A percentile compares a stretch with the other conserved stretches of the same genome.
Evolutionary conservation across 1,139 yeast genomes (phyloP).

Genomic region (Scheffersomyces quercinus): DNA sequence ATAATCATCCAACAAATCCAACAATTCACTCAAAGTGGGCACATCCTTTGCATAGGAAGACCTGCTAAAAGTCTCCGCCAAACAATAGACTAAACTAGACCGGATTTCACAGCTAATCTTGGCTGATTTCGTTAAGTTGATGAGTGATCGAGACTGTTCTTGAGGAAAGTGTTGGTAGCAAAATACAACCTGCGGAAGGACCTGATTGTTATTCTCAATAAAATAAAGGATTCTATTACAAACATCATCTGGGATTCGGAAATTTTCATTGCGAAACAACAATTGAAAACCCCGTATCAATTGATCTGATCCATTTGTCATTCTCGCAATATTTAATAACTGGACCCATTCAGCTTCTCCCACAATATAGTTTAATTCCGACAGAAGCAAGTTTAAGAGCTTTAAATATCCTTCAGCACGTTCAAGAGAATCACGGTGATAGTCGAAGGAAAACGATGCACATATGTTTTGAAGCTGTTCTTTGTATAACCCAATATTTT

Average conservation of each 20-base stretch:
- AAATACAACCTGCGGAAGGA: slow-evolving; percentile 36
- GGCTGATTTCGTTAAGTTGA: slow-evolving; percentile 17
- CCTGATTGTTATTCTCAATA: slow-evolving; percentile 28
- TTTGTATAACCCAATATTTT: slow-evolving; percentile 1
- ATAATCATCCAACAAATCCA: slow-evolving; percentile 56
- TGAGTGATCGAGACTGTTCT: slow-evolving; percentile 12
- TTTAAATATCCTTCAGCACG: slow-evolving; percentile 35
- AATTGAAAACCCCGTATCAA: slow-evolving; percentile 22
- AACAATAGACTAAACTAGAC: slow-evolving; percentile 21
- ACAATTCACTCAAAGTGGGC: slow-evolving; percentile 15
- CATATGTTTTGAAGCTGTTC: slow-evolving; percentile 6
- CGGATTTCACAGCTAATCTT: slow-evolving; percentile 28
- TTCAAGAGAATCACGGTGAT: slow-evolving; percentile 27
- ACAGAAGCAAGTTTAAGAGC: slow-evolving; percentile 15
- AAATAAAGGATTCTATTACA: slow-evolving; percentile 25
- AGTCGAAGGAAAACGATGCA: slow-evolving; percentile 21
- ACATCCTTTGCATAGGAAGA: slow-evolving; percentile 9
- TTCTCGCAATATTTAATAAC: slow-evolving; percentile 18
- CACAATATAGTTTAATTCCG: neutral
- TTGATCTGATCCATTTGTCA: slow-evolving; percentile 11
- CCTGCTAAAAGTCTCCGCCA: slow-evolving; percentile 7
- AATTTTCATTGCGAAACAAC: slow-evolving; percentile 18
- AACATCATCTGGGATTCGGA: slow-evolving; percentile 14
- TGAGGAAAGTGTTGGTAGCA: slow-evolving; percentile 14
- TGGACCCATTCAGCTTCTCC: slow-evolving; percentile 16